Conservation (phyloP, 2,329 filamentous ascomycete species). For the Metarhizium robertsii region DNA sequence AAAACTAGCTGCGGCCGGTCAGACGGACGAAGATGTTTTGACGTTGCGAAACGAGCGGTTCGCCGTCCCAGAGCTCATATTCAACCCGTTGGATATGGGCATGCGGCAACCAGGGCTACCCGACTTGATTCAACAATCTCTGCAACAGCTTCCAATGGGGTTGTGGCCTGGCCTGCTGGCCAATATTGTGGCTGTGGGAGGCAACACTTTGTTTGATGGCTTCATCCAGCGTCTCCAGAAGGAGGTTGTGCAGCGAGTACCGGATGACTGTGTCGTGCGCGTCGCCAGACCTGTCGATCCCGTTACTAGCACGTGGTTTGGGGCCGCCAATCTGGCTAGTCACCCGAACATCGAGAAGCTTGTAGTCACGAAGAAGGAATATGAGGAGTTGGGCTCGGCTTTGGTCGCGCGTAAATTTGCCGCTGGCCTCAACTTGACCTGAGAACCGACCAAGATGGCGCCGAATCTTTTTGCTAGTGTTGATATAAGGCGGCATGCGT, state of each 20-base stretch:
- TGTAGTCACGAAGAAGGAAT: conserved; percentile 79
- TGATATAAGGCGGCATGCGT: neutral
- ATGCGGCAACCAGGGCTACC: conserved; percentile 75
- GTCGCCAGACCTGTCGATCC: conserved; percentile 64
- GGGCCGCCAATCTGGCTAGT: conserved; percentile 67
- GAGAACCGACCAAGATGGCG: neutral
- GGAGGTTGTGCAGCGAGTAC: conserved; percentile 63
- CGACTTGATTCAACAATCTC: conserved; percentile 70
- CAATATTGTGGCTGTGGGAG: conserved; percentile 84
- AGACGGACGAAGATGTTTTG: conserved; percentile 62
- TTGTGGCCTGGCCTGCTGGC: conserved; percentile 76
- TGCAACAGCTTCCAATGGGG: conserved; percentile 67
- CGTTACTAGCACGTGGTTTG: conserved; percentile 73
- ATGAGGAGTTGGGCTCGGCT: conserved; percentile 71
- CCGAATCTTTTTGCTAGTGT: neutral
- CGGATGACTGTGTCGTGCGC: conserved; percentile 68
- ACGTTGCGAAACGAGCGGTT: conserved; percentile 91
- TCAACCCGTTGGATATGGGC: conserved; percentile 77
- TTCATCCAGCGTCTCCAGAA: conserved; percentile 71
- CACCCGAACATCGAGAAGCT: conserved; percentile 58
- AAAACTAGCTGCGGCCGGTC: conserved; percentile 33
- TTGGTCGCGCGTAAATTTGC: conserved; percentile 69
- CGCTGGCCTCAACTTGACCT: conserved; percentile 7
- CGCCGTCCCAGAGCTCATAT: conserved; percentile 78
- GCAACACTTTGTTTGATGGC: conserved; percentile 69